Evolutionary conservation across 352 stramenopile genomes (phyloP).

Genomic region (Phytopythium montanum): DNA sequence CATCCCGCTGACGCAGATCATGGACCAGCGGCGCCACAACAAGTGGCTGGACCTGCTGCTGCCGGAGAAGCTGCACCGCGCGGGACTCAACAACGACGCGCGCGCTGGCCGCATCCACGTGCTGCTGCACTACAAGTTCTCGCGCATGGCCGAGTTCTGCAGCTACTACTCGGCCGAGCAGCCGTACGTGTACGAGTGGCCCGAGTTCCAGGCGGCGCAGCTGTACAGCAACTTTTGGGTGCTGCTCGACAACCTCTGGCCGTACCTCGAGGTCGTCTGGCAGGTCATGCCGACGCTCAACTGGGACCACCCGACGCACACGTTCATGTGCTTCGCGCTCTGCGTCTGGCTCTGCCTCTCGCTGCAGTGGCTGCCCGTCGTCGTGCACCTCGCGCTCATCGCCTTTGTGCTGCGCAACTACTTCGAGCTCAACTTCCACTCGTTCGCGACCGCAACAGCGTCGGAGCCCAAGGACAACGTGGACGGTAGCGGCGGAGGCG

Average conservation of each 20-base stretch:
- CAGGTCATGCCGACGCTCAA: constrained; percentile 81
- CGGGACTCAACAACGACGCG: constrained; percentile 79
- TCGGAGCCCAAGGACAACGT: constrained; percentile 47
- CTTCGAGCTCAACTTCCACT: constrained; percentile 83
- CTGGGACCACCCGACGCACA: constrained; percentile 82
- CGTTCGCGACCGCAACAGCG: constrained; percentile 48
- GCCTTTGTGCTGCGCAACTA: constrained; percentile 81
- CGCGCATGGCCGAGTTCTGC: constrained; percentile 78
- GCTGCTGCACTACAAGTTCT: constrained; percentile 86
- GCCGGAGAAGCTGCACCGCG: constrained; percentile 74
- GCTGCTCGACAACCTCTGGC: constrained; percentile 78
- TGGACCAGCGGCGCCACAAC: constrained; percentile 85
- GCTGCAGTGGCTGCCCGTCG: constrained; percentile 76
- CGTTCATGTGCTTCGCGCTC: constrained; percentile 82
- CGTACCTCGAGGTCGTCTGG: constrained; percentile 82
- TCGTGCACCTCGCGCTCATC: constrained; percentile 77
- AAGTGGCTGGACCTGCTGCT: constrained; percentile 84
- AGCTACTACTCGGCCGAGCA: constrained; percentile 79
- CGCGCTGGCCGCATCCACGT: constrained; percentile 80
- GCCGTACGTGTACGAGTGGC: constrained; percentile 72
- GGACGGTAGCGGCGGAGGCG: too few relatives aligned
- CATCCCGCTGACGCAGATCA: constrained; percentile 72
- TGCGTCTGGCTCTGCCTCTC: constrained; percentile 82
- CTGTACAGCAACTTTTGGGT: constrained; percentile 89
- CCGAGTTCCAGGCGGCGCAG: constrained; percentile 75